Base-by-base conservation (phyloP, 2,329 filamentous ascomycete species). In the Alternaria triticimaculans region DNA sequence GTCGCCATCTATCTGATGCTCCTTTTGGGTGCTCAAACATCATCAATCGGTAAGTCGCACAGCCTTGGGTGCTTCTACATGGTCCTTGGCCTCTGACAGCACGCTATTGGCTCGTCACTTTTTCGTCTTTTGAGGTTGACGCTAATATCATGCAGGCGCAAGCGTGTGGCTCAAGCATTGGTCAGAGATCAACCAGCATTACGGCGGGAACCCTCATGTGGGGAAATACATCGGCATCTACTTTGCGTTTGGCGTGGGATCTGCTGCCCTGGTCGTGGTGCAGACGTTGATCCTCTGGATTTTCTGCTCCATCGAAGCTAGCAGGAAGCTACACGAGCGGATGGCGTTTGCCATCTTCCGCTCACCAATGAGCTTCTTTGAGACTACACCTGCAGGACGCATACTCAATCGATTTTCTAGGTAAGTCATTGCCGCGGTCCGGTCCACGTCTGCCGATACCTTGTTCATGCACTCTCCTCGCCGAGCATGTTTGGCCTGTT, bases 271-370 rank as follows among this genome's bases (percentile, higher is more conserved):
- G 67, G 95, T 96, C 4, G 93, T 98, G 45, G 77, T 96, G 28
- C 96, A 98, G 81, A 98, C 95, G 6, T 84, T 99, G 71, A 94
- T 99, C 68, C 85, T 99, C 26, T 99, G 96, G 96, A 98, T 99
- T 70, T 98, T 99, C 83, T 99, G 96, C 83, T 98, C 96, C 5
- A 99, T 99, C 67, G 96, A 99, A 87, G 96, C 96, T 55, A 97
- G 95, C 20, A 89, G 96, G 66, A 99, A 98, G 83, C 86, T 99
- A 60, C 96, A 99, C 79, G 96, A 98, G 82, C 88, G 93, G 68
- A 98, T 99, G 96, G 95, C 95, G 46, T 96, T 92, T 74, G 94
- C 96, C 18, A 97, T 98, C 72, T 99, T 99, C 86, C 88, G 96
- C 70, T 96, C 94, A 41, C 96, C 96, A 58, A 99, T 99, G 96